phyloP scores from a whole-genome alignment of 2,329 filamentous ascomycete genomes.

The Talaromyces sp. region DNA sequence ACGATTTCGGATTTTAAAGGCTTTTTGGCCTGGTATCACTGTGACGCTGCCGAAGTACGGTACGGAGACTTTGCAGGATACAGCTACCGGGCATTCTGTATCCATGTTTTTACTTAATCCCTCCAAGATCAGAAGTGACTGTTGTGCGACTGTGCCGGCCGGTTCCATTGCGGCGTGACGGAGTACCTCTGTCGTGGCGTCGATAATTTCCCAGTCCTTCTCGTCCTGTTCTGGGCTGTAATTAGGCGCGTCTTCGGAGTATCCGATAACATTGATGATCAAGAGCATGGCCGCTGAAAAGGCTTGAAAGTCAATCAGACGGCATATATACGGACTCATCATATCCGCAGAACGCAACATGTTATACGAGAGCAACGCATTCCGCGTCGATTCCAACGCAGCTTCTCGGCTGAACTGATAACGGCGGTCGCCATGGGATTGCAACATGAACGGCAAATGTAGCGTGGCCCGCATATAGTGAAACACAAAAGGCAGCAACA shows the following conservation, averaged over 20 bases:
- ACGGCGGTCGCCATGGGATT: slow-evolving; percentile 32
- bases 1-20: not conserved
- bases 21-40: slow-evolving; percentile 33
- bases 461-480: slow-evolving; percentile 39
- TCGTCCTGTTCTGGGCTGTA: slow-evolving; percentile 31
- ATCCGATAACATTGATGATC: slow-evolving; percentile 42
- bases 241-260: slow-evolving; percentile 24
- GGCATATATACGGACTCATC: slow-evolving; percentile 40
- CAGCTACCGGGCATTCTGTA: not conserved
- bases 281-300: slow-evolving; percentile 48
- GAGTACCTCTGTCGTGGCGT: slow-evolving; percentile 31
- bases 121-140: slow-evolving; percentile 42
- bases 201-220: slow-evolving; percentile 37
- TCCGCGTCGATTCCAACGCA: slow-evolving; percentile 43
- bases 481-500: slow-evolving; percentile 40
- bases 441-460: slow-evolving; percentile 49
- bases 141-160: slow-evolving; percentile 43
- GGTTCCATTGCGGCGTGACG: slow-evolving; percentile 31
- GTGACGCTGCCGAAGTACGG: slow-evolving; percentile 47
- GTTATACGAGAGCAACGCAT: slow-evolving; percentile 39
- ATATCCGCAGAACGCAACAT: slow-evolving; percentile 28
- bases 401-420: slow-evolving; percentile 39
- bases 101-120: slow-evolving; percentile 28
- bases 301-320: slow-evolving; percentile 47
- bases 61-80: slow-evolving; percentile 40